Evolutionary conservation across 2,329 filamentous ascomycete genomes (phyloP).

Genomic region (Colletotrichum salicis): DNA sequence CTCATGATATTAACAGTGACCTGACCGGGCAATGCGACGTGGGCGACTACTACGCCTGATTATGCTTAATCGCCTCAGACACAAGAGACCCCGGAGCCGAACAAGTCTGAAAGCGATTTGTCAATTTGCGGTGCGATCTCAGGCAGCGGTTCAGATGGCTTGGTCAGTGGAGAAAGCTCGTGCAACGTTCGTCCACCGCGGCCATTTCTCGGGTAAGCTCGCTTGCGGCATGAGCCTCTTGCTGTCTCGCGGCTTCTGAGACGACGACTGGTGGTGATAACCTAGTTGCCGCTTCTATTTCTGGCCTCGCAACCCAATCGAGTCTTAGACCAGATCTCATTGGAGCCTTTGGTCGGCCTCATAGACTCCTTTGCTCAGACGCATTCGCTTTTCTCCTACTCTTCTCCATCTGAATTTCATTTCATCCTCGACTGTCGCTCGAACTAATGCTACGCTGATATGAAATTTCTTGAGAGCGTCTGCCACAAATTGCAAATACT

Average conservation of each 20-base stretch:
- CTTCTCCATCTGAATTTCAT: conserved; percentile 3
- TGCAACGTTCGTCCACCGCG: background rate
- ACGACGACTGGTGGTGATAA: background rate
- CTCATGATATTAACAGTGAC: too few relatives aligned
- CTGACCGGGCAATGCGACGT: background rate
- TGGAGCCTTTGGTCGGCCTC: background rate
- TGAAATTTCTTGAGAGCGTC: background rate
- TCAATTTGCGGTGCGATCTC: background rate
- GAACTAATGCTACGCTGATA: background rate
- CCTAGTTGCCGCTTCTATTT: background rate
- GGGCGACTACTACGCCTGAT: background rate
- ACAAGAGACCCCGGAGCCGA: background rate
- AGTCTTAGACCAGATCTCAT: background rate
- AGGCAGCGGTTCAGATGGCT: conserved; percentile 17
- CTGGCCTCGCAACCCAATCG: background rate
- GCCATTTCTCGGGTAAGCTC: conserved; percentile 4
- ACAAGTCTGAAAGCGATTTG: background rate
- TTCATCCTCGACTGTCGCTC: background rate
- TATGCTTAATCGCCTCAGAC: conserved; percentile 1
- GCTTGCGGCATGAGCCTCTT: background rate
- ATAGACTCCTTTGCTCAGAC: background rate
- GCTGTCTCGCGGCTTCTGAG: background rate
- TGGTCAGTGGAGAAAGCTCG: background rate
- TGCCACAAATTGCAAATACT: background rate
- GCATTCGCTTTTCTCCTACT: background rate